These are phyloP conservation scores for Glycine soja DNA, from an alignment of 306 rosid species.

Conservation along the genomic window DNA sequence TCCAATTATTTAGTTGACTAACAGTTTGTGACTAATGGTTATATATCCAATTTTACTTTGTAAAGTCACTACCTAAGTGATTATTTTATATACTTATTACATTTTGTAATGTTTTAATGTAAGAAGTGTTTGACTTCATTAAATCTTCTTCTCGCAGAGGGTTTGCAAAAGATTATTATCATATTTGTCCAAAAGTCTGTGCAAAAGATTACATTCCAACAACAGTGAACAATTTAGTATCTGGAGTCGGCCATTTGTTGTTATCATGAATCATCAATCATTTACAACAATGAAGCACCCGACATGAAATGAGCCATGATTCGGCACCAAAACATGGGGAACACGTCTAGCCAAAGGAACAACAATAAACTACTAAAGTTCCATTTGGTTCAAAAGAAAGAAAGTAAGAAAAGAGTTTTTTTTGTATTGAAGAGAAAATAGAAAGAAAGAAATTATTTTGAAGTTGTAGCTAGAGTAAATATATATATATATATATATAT, in stretches of 20 bases:
- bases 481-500: too few species aligned
- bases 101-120: neutral
- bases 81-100: neutral
- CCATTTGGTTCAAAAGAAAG: neutral
- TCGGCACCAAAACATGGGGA: constrained; percentile 16
- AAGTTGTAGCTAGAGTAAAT: neutral
- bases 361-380: neutral
- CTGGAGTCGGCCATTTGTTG: constrained; percentile 1
- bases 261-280: neutral
- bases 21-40: neutral
- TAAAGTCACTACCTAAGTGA: too few species aligned
- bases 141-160: constrained; percentile 22
- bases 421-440: neutral
- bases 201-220: constrained; percentile 33
- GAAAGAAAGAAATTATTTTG: neutral
- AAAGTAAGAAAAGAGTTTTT: neutral
- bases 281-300: constrained; percentile 29
- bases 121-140: neutral
- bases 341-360: neutral
- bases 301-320: neutral
- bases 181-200: neutral
- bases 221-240: neutral
- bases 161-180: constrained; percentile 10
- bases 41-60: too few species aligned
- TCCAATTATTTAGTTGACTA: neutral